phyloP scores from a whole-genome alignment of 768 basidiomycete species.

The Serendipita vermifera region DNA sequence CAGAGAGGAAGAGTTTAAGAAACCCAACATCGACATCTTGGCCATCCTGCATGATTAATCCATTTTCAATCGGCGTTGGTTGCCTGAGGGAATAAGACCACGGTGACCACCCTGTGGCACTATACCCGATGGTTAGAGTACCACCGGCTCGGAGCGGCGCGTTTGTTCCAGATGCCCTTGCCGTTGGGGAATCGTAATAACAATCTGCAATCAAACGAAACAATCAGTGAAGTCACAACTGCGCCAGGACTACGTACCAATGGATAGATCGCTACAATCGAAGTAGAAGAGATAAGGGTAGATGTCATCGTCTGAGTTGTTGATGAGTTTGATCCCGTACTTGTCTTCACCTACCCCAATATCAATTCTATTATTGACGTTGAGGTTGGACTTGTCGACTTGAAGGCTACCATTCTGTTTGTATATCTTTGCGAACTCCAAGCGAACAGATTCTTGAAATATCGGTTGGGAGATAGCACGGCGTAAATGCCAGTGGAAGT shows the following conservation, averaged over 20 bases:
- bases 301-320: slow-evolving; percentile 17
- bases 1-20: slow-evolving; percentile 33
- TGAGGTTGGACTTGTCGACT: slow-evolving; percentile 10
- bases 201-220: background rate
- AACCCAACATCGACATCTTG: slow-evolving; percentile 30
- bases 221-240: no score
- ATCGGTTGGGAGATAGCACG: background rate
- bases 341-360: slow-evolving; percentile 16
- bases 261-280: slow-evolving; percentile 22
- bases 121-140: slow-evolving; percentile 30
- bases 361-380: slow-evolving; percentile 14
- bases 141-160: slow-evolving; percentile 8
- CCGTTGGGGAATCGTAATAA: background rate
- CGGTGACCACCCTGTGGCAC: slow-evolving; percentile 25
- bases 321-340: slow-evolving; percentile 19
- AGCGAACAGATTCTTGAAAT: no score
- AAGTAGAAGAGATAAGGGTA: slow-evolving; percentile 23
- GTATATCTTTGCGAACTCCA: no score
- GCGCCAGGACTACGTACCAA: no score
- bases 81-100: slow-evolving; percentile 24
- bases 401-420: background rate
- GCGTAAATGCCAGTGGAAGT: slow-evolving; percentile 12
- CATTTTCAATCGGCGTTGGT: no score
- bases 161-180: slow-evolving; percentile 7
- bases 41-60: slow-evolving; percentile 23